Conservation (phyloP, 1,284 basidiomycete genomes). For the Fistulinella cinereoalba region DNA sequence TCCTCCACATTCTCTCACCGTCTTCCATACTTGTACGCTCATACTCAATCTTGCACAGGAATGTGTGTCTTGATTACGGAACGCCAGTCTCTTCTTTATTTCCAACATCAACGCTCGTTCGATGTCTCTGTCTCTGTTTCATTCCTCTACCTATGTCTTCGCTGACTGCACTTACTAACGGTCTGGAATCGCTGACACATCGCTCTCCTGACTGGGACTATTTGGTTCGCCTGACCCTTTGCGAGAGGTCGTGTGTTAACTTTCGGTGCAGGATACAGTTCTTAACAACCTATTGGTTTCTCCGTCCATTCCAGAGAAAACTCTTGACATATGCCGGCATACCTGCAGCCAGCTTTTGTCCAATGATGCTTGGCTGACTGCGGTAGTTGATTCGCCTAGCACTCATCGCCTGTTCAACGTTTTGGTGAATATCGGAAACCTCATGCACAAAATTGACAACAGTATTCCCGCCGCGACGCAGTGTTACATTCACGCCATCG, state of each 20-base stretch:
- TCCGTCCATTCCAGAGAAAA: slow-evolving; percentile 29
- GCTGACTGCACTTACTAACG: slow-evolving; percentile 27
- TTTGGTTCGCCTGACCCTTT: slow-evolving; percentile 23
- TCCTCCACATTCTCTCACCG: slow-evolving; percentile 34
- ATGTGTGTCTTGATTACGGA: slow-evolving; percentile 33
- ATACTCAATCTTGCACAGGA: slow-evolving; percentile 35
- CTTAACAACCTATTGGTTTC: slow-evolving; percentile 27
- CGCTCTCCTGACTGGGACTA: slow-evolving; percentile 34
- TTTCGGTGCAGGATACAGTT: slow-evolving; percentile 21
- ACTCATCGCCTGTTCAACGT: slow-evolving; percentile 34
- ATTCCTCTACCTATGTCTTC: slow-evolving; percentile 23
- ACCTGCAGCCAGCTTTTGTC: slow-evolving; percentile 34
- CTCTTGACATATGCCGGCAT: slow-evolving; percentile 30
- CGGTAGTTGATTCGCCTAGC: slow-evolving; percentile 24
- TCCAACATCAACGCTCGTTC: slow-evolving; percentile 10
- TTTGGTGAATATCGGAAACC: slow-evolving; percentile 35
- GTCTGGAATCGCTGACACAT: slow-evolving; percentile 23
- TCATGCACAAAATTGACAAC: slow-evolving; percentile 35
- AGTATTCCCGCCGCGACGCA: slow-evolving; percentile 34
- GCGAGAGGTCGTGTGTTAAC: slow-evolving; percentile 13
- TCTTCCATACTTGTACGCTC: slow-evolving; percentile 27
- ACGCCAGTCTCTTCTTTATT: slow-evolving; percentile 22
- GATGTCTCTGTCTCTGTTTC: slow-evolving; percentile 18
- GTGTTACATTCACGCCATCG: slow-evolving; percentile 36
- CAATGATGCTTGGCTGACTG: slow-evolving; percentile 23